Base-by-base conservation (phyloP, 2,329 filamentous ascomycete genomes). In the Escovopsis sp. region DNA sequence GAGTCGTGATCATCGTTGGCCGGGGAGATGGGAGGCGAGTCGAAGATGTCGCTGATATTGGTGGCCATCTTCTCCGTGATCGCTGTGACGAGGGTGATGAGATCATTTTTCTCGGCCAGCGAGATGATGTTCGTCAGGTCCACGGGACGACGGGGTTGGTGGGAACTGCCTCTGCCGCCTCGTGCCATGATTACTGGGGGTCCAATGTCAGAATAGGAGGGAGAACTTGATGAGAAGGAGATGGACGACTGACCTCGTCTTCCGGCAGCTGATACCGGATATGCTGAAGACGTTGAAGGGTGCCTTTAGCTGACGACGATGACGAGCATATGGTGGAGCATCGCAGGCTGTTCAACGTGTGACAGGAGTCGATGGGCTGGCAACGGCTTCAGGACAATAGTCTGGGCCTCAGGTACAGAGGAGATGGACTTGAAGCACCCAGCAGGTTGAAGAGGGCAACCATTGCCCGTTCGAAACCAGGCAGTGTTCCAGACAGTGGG, bases 31-130 rank as follows among this genome's bases (percentile, higher is more conserved):
- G 55, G 53, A 16, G 64, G 56, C 5, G 57, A 60, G 43, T 72
- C 67, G 42, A 76, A 76, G 39, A 62, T 60, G 35, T 62, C 59
- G 41, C 51, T 57, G 39, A 76, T 58, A 28, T 70, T 62, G 35
- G 60, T 62, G 37, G 66, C 61, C 58, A 77, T 70, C 27, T 59
- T 59, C 33, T 75, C 70, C 26, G 65, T 67, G 41, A 74, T 67
- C 31, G 61, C 60, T 18, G 50, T 58, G 38, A 72, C 52, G 11
- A 78, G 58, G 4, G 59, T 55, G n/a, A 58, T 53, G 28, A 78
- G 51, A 38, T 76, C 70, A 23, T 57, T 57, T 44, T 61, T 65
- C 46, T 76, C 68, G 2, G 60, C 54, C 4, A 52, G 31, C 15
- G 54, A 66, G 27, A 75, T 50, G 35, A 69, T 48, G 18, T 58